These are phyloP conservation scores for Backusella australiensis DNA, from an alignment of 192 early-diverging fungal genomes.

Conservation along the genomic window DNA sequence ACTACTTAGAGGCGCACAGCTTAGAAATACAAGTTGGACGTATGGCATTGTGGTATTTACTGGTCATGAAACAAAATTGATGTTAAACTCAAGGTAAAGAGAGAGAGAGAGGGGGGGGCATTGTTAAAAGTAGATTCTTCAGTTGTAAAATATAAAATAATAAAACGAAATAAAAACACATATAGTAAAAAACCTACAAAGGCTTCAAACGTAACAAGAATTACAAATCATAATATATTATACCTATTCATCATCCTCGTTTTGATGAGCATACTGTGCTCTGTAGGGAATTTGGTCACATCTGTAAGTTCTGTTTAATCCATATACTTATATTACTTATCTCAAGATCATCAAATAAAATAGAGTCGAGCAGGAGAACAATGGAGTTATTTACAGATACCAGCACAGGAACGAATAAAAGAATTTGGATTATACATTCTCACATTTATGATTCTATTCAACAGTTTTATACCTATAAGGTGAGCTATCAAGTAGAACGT, in stretches of 20 bases:
- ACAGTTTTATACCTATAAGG: slow-evolving; percentile 97
- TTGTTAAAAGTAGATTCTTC: background rate
- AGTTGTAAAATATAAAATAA: background rate
- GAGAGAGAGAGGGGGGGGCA: background rate
- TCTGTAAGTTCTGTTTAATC: slow-evolving; percentile 31
- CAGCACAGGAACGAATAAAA: slow-evolving; percentile 26
- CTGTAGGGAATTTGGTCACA: slow-evolving; percentile 76
- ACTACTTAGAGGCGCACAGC: slow-evolving; percentile 85
- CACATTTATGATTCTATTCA: slow-evolving; percentile 97
- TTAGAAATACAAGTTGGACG: slow-evolving; percentile 94
- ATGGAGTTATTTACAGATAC: slow-evolving; percentile 39
- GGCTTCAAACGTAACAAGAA: slow-evolving; percentile 33
- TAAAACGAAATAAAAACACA: background rate
- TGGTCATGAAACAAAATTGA: slow-evolving; percentile 95
- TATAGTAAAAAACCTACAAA: slow-evolving; percentile 42
- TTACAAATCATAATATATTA: slow-evolving; percentile 73
- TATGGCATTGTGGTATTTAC: slow-evolving; percentile 90
- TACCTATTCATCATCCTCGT: slow-evolving; percentile 91
- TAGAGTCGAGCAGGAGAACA: background rate
- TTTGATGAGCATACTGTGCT: slow-evolving; percentile 80
- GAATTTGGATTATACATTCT: slow-evolving; percentile 86
- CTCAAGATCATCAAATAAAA: background rate
- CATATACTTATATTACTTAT: background rate
- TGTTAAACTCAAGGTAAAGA: slow-evolving; percentile 70
- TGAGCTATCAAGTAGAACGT: slow-evolving; percentile 21